phyloP scores from a whole-genome alignment of 2,329 filamentous ascomycete genomes.

The Clarireedia hainanense region DNA sequence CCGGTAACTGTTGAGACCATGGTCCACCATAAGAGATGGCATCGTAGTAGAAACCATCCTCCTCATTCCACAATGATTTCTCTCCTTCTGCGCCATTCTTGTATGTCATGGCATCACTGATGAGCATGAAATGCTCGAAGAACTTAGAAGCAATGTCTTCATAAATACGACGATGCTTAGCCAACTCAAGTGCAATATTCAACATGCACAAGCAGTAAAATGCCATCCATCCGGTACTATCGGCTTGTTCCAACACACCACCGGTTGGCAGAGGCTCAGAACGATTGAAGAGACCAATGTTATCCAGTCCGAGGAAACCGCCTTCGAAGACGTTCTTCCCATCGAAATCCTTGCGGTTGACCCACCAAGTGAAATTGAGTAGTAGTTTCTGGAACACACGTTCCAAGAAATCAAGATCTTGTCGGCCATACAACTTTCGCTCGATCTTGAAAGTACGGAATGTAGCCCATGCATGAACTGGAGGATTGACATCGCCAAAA shows the following conservation, averaged over 20 bases:
- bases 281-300: constrained; percentile 95
- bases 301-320: constrained; percentile 90
- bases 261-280: constrained; percentile 92
- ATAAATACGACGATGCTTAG: constrained; percentile 90
- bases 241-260: constrained; percentile 88
- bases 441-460: constrained; percentile 98
- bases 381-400: constrained; percentile 93
- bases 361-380: constrained; percentile 99
- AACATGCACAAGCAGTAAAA: constrained; percentile 97
- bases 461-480: constrained; percentile 91
- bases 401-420: constrained; percentile 93
- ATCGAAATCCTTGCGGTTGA: constrained; percentile 88
- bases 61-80: constrained; percentile 88
- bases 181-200: constrained; percentile 90
- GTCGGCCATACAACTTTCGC: constrained; percentile 89
- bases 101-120: constrained; percentile 94
- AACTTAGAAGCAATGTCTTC: constrained; percentile 98
- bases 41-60: constrained; percentile 97
- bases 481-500: constrained; percentile 93
- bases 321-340: constrained; percentile 98
- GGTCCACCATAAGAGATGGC: constrained; percentile 94
- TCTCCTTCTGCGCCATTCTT: constrained; percentile 62
- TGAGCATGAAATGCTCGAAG: constrained; percentile 97
- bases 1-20: constrained; percentile 85
- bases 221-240: constrained; percentile 98